Evolutionary conservation across 176 grass and related monocot species (phyloP).

Genomic region (Carex myosuroides): DNA sequence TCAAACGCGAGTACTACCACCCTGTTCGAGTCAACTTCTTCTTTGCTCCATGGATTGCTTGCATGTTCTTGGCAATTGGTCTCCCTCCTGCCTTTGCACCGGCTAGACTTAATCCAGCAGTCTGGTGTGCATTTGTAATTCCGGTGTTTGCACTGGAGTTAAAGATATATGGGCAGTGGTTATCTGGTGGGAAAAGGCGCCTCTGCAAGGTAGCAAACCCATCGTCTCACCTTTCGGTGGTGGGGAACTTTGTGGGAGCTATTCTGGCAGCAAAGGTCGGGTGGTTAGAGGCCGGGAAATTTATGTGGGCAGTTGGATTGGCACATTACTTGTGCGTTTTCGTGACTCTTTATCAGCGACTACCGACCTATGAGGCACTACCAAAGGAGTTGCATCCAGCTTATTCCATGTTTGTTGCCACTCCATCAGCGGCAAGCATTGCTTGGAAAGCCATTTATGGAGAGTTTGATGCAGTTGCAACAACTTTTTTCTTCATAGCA

Average conservation of each 20-base stretch:
- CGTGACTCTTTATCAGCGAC: conserved; percentile 86
- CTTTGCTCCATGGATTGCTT: conserved; percentile 84
- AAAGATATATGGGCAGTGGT: conserved; percentile 97
- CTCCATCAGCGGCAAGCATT: conserved; percentile 88
- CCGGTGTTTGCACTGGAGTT: conserved; percentile 82
- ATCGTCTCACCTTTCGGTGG: conserved; percentile 86
- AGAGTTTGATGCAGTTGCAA: conserved; percentile 68
- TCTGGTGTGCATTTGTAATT: conserved; percentile 58
- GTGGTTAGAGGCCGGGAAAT: conserved; percentile 76
- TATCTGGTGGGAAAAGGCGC: conserved; percentile 82
- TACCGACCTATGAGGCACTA: conserved; percentile 88
- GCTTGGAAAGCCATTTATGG: conserved; percentile 81
- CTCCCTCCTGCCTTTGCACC: conserved; percentile 42
- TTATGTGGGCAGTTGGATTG: conserved; percentile 81
- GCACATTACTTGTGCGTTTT: conserved; percentile 95
- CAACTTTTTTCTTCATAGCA: conserved; percentile 87
- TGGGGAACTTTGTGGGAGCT: conserved; percentile 96
- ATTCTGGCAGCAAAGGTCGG: conserved; percentile 84
- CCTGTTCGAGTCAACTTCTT: conserved; percentile 96
- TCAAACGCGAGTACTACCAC: conserved; percentile 95
- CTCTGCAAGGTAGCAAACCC: conserved; percentile 98
- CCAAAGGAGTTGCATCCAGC: conserved; percentile 95
- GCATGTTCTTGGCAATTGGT: conserved; percentile 94
- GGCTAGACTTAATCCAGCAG: conserved; percentile 44
- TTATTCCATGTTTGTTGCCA: conserved; percentile 99